Evolutionary conservation across 2,329 filamentous ascomycete genomes (phyloP).

Genomic region (Colletotrichum sojae): DNA sequence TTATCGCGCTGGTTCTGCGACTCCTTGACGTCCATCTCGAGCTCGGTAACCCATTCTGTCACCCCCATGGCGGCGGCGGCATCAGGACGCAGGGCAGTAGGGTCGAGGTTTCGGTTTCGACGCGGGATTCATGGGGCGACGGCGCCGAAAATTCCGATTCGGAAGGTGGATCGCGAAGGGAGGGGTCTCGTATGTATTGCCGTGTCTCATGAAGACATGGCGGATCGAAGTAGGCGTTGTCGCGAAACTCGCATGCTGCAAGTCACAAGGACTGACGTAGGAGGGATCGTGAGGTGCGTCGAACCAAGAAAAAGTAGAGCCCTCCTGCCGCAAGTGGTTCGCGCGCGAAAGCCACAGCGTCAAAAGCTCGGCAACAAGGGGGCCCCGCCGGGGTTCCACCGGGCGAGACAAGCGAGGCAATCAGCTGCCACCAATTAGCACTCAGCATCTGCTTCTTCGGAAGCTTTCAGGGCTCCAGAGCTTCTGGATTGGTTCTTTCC

Average conservation of each 20-base stretch:
- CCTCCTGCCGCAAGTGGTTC: conserved; percentile 40
- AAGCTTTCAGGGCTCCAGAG: conserved; percentile 33
- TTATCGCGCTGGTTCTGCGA: conserved; percentile 84
- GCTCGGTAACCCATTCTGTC: conserved; percentile 65
- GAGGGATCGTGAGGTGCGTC: conserved; percentile 39
- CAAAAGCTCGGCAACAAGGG: conserved; percentile 39
- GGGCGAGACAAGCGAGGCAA: conserved; percentile 39
- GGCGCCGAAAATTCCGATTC: background rate
- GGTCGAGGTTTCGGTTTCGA: conserved; percentile 50
- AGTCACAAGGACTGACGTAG: conserved; percentile 40
- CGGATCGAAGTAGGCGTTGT: conserved; percentile 27
- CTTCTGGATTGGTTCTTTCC: conserved; percentile 17
- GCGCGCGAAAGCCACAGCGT: conserved; percentile 39
- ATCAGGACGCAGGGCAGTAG: conserved; percentile 41
- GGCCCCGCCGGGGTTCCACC: conserved; percentile 24
- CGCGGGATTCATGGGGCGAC: conserved; percentile 41
- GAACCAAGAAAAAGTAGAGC: conserved; percentile 38
- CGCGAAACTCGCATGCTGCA: conserved; percentile 40
- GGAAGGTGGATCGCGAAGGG: background rate
- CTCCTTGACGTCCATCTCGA: conserved; percentile 79
- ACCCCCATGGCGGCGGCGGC: conserved; percentile 55
- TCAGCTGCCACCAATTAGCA: conserved; percentile 40
- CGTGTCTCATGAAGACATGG: conserved; percentile 36
- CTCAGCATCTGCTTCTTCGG: conserved; percentile 6
- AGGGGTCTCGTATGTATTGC: conserved; percentile 1